Percentiles rank a stretch among this genome's conserved stretches.
These are phyloP conservation scores for Trichophyton verrucosum DNA, from an alignment of 2,329 filamentous ascomycete genomes.

Conservation along the genomic window DNA sequence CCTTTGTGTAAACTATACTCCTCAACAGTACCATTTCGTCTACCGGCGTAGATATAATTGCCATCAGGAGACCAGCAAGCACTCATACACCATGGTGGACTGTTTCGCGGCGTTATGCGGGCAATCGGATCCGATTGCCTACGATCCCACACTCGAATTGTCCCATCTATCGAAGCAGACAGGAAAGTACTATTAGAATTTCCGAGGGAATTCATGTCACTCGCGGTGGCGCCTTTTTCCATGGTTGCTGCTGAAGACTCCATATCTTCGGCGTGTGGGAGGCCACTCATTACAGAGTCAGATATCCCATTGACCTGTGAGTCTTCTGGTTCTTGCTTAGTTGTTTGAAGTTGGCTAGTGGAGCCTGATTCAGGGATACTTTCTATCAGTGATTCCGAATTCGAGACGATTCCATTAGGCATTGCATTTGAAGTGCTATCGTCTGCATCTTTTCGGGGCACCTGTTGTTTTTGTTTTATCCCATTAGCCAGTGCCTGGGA, in stretches of 20 bases:
- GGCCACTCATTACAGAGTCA: constrained; percentile 28
- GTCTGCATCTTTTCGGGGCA: not conserved
- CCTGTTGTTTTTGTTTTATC: constrained; percentile 31
- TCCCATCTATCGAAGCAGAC: constrained; percentile 49
- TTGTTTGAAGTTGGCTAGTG: not conserved
- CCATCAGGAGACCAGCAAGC: constrained; percentile 94
- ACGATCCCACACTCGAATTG: constrained; percentile 39
- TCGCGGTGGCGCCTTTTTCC: constrained; percentile 14
- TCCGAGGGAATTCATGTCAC: constrained; percentile 39
- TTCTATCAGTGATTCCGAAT: constrained; percentile 11
- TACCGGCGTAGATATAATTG: constrained; percentile 85
- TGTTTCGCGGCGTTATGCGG: constrained; percentile 59
- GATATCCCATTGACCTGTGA: constrained; percentile 17
- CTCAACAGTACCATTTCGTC: constrained; percentile 84
- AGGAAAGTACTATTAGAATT: constrained; percentile 62
- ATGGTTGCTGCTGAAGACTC: constrained; percentile 19
- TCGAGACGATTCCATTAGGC: constrained; percentile 9
- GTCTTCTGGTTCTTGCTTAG: not conserved
- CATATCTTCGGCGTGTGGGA: constrained; percentile 33
- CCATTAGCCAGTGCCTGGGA: constrained; percentile 58
- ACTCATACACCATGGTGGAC: constrained; percentile 95
- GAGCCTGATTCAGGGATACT: constrained; percentile 1
- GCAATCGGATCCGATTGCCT: constrained; percentile 66
- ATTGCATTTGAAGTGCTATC: not conserved
- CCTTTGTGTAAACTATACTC: constrained; percentile 81